These are phyloP conservation scores for Dipteronia dyeriana DNA, from an alignment of 345 rosid species.

Conservation along the genomic window DNA sequence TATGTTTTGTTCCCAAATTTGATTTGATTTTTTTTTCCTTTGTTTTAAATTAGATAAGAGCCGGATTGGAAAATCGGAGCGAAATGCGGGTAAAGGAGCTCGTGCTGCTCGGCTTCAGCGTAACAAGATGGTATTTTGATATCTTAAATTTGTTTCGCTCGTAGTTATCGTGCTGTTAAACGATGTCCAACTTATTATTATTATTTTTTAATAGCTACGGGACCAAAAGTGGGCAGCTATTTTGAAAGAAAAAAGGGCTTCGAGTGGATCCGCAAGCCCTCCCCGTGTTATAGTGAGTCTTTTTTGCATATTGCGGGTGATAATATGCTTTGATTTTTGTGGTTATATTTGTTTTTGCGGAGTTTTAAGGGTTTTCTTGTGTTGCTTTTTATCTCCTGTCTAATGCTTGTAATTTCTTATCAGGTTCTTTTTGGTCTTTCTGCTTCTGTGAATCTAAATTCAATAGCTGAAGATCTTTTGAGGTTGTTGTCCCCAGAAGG, in stretches of 20 bases:
- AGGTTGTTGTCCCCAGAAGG: constrained; percentile 46
- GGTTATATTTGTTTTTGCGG: background rate
- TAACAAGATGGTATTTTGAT: constrained; percentile 62
- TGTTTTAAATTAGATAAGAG: constrained; percentile 48
- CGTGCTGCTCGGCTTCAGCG: constrained; percentile 75
- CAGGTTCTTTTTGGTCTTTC: constrained; percentile 89
- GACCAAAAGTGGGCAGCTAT: constrained; percentile 83
- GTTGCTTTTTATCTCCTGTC: background rate
- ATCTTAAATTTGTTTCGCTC: background rate
- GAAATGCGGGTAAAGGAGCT: constrained; percentile 62
- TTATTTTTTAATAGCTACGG: constrained; percentile 49
- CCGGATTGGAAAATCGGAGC: constrained; percentile 63
- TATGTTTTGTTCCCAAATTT: too few species aligned
- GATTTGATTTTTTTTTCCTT: background rate
- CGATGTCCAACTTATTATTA: background rate
- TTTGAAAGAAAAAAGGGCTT: constrained; percentile 76
- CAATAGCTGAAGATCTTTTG: constrained; percentile 61
- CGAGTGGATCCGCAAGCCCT: constrained; percentile 54
- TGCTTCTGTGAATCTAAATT: constrained; percentile 53
- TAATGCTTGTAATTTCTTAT: constrained; percentile 8
- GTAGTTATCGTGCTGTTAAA: background rate
- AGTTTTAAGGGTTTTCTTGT: background rate
- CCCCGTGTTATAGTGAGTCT: constrained; percentile 80
- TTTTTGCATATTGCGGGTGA: background rate
- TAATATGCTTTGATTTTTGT: constrained; percentile 1